These are phyloP conservation scores for Arachnopeziza araneosa DNA, from an alignment of 2,329 filamentous ascomycete genomes.

Conservation along the genomic window DNA sequence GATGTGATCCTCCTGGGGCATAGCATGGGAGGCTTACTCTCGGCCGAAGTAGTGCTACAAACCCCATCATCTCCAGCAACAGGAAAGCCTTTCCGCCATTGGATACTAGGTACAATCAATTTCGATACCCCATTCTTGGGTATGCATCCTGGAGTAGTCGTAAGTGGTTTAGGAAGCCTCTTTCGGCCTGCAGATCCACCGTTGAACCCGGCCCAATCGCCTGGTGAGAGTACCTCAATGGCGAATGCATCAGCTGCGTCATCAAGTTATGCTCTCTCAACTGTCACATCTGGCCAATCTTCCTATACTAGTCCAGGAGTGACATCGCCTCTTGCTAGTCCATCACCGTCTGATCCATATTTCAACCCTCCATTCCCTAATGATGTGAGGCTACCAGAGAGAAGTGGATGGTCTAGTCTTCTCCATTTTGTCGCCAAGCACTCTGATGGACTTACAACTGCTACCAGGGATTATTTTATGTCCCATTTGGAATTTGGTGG, in stretches of 20 bases:
- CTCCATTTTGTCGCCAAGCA: conserved; percentile 81
- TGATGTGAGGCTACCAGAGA: conserved; percentile 62
- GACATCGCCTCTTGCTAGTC: conserved; percentile 20
- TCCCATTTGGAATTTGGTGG: conserved; percentile 81
- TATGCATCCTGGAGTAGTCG: conserved; percentile 80
- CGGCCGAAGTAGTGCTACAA: conserved; percentile 71
- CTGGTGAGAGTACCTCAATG: conserved; percentile 14
- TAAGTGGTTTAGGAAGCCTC: conserved; percentile 74
- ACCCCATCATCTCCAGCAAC: conserved; percentile 15
- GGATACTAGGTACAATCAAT: conserved; percentile 73
- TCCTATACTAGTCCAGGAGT: conserved; percentile 24
- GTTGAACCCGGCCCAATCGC: conserved; percentile 8
- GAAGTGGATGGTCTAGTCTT: conserved; percentile 62
- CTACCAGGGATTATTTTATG: conserved; percentile 66
- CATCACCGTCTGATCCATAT: conserved; percentile 46
- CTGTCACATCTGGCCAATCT: conserved; percentile 14
- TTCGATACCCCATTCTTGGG: conserved; percentile 85
- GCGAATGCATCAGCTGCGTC: conserved; percentile 16
- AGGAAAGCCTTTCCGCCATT: conserved; percentile 54
- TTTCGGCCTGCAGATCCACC: conserved; percentile 50
- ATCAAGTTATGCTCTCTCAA: conserved; percentile 18
- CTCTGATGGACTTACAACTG: conserved; percentile 58
- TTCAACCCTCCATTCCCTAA: conserved; percentile 75
- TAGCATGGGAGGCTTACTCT: conserved; percentile 82
- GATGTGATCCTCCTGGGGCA: conserved; percentile 83